Conservation (phyloP, 305 asterid species). For the Ajuga reptans region DNA sequence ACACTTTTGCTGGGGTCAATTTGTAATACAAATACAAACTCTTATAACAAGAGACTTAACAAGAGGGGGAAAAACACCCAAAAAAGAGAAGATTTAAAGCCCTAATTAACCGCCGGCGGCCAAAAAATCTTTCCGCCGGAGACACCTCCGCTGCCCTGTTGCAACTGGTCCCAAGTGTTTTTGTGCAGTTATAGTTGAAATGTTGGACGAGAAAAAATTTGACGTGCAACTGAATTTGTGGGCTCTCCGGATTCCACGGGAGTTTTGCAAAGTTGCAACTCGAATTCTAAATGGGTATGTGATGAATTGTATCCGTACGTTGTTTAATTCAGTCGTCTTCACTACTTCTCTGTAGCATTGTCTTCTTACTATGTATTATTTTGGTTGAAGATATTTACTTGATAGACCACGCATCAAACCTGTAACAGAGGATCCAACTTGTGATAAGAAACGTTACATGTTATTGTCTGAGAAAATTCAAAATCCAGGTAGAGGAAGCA, state of each 20-base stretch:
- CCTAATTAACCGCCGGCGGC: constrained; percentile 14
- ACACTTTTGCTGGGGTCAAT: background rate
- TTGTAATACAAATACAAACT: background rate
- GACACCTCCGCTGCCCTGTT: background rate
- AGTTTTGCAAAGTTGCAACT: constrained; percentile 71
- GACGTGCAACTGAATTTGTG: constrained; percentile 50
- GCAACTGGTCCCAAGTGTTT: background rate
- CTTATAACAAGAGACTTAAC: no score
- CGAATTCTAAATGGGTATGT: constrained; percentile 66
- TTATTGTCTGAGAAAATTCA: constrained; percentile 64
- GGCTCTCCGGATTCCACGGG: constrained; percentile 74
- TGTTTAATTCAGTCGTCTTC: background rate
- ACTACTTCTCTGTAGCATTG: background rate
- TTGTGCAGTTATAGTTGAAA: constrained; percentile 12
- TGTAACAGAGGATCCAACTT: constrained; percentile 65
- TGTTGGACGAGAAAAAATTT: constrained; percentile 58
- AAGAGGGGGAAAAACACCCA: no score
- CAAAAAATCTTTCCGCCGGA: constrained; percentile 4
- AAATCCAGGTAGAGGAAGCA: constrained; percentile 33
- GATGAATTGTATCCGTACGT: background rate
- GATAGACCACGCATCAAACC: constrained; percentile 81
- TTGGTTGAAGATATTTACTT: constrained; percentile 51
- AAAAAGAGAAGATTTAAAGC: background rate
- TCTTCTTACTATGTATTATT: background rate
- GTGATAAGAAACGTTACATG: constrained; percentile 52